Evolutionary conservation across 1,284 basidiomycete genomes (phyloP), one percentile per base, ranked within the genome.

Genomic region (Mycosarcoma mackinlayi): DNA sequence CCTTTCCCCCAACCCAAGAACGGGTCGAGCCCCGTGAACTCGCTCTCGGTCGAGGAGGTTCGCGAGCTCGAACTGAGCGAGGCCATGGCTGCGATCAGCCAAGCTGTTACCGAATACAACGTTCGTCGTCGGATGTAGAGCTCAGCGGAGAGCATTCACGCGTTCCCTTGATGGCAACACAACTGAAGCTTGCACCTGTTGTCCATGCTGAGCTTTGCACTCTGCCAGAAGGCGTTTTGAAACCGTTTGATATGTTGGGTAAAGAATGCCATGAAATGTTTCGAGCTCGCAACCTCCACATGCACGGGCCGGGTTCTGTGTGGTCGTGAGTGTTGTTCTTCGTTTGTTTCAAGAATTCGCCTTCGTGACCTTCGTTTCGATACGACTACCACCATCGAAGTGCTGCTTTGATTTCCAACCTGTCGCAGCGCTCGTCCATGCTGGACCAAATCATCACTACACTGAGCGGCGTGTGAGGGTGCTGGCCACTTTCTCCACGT

Each of bases 1-100:
- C 52, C 52, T 18, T 70, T 70, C 54, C 59, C 65, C 6, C 51
- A 50, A n/a, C 63, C 56, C 25, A 66, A 51, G 39, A 51, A 66
- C 39, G 52, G 51, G 27, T 44, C 47, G 18, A 33, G 23, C 23
- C 35, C 25, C 28, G 9, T 44, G 13, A n/a, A 34, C 18, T 39
- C 51, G 47, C 37, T 60, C 18, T 59, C 56, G 19, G 39, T 35
- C 8, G 56, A 56, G 21, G 23, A 66, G 25, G 47, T 28, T 49
- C 62, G 56, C 14, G 48, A 56, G 21, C 23, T 34, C 2, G 49
- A 67, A 37, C 8, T 60, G 25, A 61, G 45, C 35, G 21, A 60
- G 39, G 64, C 64, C 5, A 60, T 67, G 58, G 52, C 58, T 30
- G 39, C 57, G 23, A 57, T 67, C 33, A 54, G 48, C 44, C 48